Base-by-base conservation (phyloP, 179 eudicot genomes). In the Carnegiea gigantea region DNA sequence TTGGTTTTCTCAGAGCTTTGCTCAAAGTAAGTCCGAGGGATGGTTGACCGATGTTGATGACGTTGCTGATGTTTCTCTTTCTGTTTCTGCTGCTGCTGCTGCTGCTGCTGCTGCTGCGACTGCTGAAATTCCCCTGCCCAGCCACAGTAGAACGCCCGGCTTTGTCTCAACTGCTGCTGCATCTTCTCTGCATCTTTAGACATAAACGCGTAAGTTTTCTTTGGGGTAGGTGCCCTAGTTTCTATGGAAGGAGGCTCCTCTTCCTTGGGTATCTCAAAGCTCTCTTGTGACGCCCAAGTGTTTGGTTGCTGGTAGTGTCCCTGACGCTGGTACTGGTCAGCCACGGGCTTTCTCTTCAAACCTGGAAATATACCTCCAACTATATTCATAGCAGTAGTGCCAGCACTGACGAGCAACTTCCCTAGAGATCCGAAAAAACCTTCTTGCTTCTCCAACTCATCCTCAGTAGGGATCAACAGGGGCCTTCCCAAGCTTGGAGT, bases 191-290 rank as follows among this genome's bases (percentile, higher is more conserved):
- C 91, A 80, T 96, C 97, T 67, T 92, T 87, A 24, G 97, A 86
- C 99, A 96, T 92, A 89, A 96, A 95, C 3, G 98, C 89, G 38
- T 96, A 96, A 8, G 97, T 96, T 85, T 96, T 96, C 77, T 89
- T 85, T 4, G 98, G 98, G 78, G 98, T 92, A 7, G 96, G 98
- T 10, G 93, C 83, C 73, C 95, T 83, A 11, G 95, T 84, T 78
- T 96, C 98, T 28, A 94, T 88, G 23, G 93, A 77, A 17, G 98
- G 99, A 33, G 98, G 98, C 73, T 89, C 96, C 18, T 94, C 99
- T 86, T 88, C 98, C 75, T 94, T 90, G 26, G 91, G 99, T 82
- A 96, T 88, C 53, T 92, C 97, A 77, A 85, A 92, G 84, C 98
- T 96, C 78, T 96, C 99, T 77, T 87, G 99, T 51, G 91, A 89